A percentile compares a stretch with the other conserved stretches of the same genome.
phyloP scores from a whole-genome alignment of 2,329 filamentous ascomycete species.

The Sporothrix mexicana region DNA sequence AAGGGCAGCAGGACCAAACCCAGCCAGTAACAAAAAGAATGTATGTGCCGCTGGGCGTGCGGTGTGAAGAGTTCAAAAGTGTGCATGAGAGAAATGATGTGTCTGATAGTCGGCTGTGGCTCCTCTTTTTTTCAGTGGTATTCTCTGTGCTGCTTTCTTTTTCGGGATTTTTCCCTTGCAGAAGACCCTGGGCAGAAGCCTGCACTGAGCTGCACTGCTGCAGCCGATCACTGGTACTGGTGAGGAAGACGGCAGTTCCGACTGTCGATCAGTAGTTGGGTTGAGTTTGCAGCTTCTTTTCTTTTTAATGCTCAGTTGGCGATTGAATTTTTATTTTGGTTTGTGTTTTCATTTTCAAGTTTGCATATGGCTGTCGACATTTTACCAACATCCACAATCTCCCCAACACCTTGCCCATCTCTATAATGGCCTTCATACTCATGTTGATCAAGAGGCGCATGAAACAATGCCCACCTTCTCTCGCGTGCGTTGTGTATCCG shows the following conservation, averaged over 20 bases:
- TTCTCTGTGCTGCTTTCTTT: not conserved
- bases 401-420: too few species aligned
- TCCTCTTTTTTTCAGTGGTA: not conserved
- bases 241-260: not conserved
- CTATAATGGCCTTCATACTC: not conserved
- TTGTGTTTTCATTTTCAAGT: not conserved
- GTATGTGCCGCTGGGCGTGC: not conserved
- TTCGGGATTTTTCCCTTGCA: conserved; percentile 11
- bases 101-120: not conserved
- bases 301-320: not conserved
- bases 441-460: not conserved
- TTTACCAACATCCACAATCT: too few species aligned
- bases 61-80: not conserved
- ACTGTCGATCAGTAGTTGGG: not conserved
- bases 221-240: conserved; percentile 6
- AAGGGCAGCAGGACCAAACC: not conserved
- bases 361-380: too few species aligned
- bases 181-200: not conserved
- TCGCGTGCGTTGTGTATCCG: not conserved
- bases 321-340: not conserved
- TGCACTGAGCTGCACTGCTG: not conserved
- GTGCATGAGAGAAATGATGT: conserved; percentile 21
- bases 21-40: not conserved
- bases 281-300: not conserved
- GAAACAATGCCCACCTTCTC: conserved; percentile 11